These are phyloP conservation scores for Mycena latifolia DNA, from an alignment of 768 basidiomycete species.

Conservation along the genomic window DNA sequence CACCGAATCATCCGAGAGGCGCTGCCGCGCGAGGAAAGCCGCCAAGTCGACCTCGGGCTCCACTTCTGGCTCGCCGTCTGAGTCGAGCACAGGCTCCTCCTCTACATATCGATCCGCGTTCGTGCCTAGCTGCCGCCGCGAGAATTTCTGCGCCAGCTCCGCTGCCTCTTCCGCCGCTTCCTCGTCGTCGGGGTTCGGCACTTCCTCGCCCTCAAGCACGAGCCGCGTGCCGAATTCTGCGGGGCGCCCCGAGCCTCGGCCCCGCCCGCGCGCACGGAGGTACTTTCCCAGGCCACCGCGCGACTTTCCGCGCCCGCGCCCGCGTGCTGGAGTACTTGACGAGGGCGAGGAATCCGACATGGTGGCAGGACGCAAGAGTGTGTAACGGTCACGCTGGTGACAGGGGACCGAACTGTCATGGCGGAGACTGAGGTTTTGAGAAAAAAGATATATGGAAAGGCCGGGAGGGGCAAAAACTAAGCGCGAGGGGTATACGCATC, in stretches of 20 bases:
- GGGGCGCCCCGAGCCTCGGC: slow-evolving; percentile 69
- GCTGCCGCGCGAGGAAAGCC: slow-evolving; percentile 73
- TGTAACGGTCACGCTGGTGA: too few species aligned
- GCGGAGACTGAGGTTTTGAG: too few species aligned
- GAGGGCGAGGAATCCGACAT: slow-evolving; percentile 12
- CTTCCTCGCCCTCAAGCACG: slow-evolving; percentile 69
- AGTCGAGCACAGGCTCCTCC: slow-evolving; percentile 75
- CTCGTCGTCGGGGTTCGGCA: slow-evolving; percentile 48
- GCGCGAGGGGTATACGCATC: too few species aligned
- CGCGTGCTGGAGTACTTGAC: slow-evolving; percentile 42
- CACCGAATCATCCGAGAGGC: slow-evolving; percentile 53
- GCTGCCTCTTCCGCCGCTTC: slow-evolving; percentile 63
- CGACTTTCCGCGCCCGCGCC: slow-evolving; percentile 66
- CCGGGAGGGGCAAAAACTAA: too few species aligned
- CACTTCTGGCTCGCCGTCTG: slow-evolving; percentile 78
- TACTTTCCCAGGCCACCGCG: slow-evolving; percentile 82
- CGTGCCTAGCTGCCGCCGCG: slow-evolving; percentile 69
- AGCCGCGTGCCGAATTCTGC: slow-evolving; percentile 76
- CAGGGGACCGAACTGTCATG: too few species aligned
- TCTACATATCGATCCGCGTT: slow-evolving; percentile 85
- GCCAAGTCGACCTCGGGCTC: slow-evolving; percentile 85
- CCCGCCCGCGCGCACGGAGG: slow-evolving; percentile 76
- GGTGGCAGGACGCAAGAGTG: background rate
- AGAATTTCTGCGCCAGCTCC: slow-evolving; percentile 64
- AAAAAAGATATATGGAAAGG: too few species aligned